These are phyloP conservation scores for Aspergillaceae sp. DNA, from an alignment of 2,329 filamentous ascomycete species.

Conservation along the genomic window DNA sequence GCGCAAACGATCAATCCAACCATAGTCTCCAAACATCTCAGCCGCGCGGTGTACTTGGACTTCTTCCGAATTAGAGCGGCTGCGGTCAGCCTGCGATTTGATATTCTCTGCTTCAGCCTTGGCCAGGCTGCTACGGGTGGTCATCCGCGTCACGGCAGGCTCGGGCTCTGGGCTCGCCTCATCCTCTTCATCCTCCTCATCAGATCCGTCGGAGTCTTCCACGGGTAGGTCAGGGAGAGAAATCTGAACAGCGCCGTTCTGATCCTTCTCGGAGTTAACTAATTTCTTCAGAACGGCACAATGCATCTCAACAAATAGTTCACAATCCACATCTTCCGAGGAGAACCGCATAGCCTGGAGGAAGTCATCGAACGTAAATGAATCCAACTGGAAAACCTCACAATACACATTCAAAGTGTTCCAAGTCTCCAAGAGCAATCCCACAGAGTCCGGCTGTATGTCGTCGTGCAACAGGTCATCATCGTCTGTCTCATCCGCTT, in stretches of 20 bases:
- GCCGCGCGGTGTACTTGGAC: conserved; percentile 48
- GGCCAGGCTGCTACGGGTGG: conserved; percentile 76
- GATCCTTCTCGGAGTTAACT: conserved; percentile 62
- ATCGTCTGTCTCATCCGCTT: conserved; percentile 44
- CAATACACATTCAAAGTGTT: conserved; percentile 98
- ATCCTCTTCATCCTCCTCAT: conserved; percentile 50
- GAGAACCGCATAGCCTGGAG: conserved; percentile 76
- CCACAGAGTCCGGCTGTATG: conserved; percentile 77
- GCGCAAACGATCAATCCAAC: conserved; percentile 78
- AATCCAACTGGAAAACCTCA: conserved; percentile 86
- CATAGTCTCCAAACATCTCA: conserved; percentile 63
- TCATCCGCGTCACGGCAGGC: conserved; percentile 54
- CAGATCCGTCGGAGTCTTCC: conserved; percentile 58
- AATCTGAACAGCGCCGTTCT: conserved; percentile 69
- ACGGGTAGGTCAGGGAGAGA: conserved; percentile 66
- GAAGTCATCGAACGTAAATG: conserved; percentile 96
- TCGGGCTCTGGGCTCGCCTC: conserved; percentile 62
- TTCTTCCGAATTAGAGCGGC: conserved; percentile 28
- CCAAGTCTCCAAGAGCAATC: conserved; percentile 81
- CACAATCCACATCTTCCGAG: conserved; percentile 64
- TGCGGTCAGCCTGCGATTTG: conserved; percentile 51
- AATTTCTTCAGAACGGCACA: conserved; percentile 84
- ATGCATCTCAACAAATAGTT: conserved; percentile 83
- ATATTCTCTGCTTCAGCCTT: conserved; percentile 68
- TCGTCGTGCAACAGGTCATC: conserved; percentile 35